Conservation (phyloP, 73 alveolate genomes). For the Urostyla sp. region DNA sequence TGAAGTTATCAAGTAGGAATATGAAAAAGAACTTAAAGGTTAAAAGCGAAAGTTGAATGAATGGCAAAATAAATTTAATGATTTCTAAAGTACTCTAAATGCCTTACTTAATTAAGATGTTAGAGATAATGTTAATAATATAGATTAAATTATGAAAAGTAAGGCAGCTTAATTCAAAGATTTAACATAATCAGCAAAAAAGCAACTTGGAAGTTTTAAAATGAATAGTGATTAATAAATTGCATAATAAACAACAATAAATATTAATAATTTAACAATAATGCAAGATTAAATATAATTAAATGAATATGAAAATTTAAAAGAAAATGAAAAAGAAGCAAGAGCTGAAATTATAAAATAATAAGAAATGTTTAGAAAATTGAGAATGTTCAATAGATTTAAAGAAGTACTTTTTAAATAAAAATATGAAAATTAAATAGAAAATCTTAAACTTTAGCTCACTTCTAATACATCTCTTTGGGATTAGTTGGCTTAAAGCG, state of each 20-base stretch:
- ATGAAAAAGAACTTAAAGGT: conserved; percentile 22
- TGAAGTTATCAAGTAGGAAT: conserved; percentile 21
- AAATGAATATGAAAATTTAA: conserved; percentile 14
- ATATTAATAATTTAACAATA: conserved; percentile 20
- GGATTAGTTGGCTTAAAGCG: conserved; percentile 61
- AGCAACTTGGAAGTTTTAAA: not conserved
- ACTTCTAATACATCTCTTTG: conserved; percentile 44
- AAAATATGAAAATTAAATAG: conserved; percentile 32
- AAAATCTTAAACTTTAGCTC: conserved; percentile 34
- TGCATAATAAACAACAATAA: conserved; percentile 14
- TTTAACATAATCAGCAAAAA: not conserved
- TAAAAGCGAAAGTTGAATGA: conserved; percentile 14
- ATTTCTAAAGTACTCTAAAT: conserved; percentile 9
- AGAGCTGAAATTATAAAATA: conserved; percentile 28
- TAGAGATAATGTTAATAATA: conserved; percentile 33
- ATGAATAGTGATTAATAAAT: not conserved
- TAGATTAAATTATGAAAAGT: conserved; percentile 45
- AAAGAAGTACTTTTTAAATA: conserved; percentile 34
- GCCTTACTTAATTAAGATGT: conserved; percentile 46
- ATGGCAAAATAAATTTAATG: conserved; percentile 28
- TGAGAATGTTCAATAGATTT: conserved; percentile 23
- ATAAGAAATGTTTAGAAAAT: conserved; percentile 37
- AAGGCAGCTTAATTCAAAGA: conserved; percentile 56
- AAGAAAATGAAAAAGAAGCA: conserved; percentile 39
- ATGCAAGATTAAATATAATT: not conserved